Percentiles rank a stretch among this genome's conserved stretches.
Conservation (phyloP, 2,329 filamentous ascomycete species). For the Allantophomopsis lycopodina region DNA sequence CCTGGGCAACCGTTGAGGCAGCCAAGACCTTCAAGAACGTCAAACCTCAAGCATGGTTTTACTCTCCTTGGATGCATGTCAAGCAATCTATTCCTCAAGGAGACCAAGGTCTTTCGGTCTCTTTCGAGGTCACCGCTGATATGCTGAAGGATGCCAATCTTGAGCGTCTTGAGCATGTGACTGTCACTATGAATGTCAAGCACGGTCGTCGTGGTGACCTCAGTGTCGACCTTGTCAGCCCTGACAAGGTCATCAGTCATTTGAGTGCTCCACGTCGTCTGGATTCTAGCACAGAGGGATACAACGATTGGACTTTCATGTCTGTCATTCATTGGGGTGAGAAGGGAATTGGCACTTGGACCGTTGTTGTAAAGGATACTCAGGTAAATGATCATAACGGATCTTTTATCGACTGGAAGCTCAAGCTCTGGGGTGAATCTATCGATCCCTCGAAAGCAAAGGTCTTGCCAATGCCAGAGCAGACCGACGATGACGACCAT, state of each 20-base stretch:
- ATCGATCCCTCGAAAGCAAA: conserved; percentile 63
- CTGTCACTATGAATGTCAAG: conserved; percentile 90
- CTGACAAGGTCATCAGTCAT: conserved; percentile 68
- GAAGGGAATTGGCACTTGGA: conserved; percentile 78
- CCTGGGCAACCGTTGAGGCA: conserved; percentile 68
- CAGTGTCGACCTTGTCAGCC: conserved; percentile 83
- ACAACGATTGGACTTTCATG: conserved; percentile 98
- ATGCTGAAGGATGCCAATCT: conserved; percentile 76
- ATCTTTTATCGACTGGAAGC: conserved; percentile 77
- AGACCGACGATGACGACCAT: conserved; percentile 74
- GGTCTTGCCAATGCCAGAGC: conserved; percentile 68
- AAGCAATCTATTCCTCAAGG: conserved; percentile 79
- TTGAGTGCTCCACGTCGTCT: conserved; percentile 61
- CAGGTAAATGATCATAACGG: conserved; percentile 64
- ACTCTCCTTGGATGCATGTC: conserved; percentile 87
- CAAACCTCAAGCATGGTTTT: conserved; percentile 92
- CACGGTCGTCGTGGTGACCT: conserved; percentile 82
- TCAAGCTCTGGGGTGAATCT: conserved; percentile 87
- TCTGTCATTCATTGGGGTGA: conserved; percentile 96
- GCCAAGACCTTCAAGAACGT: conserved; percentile 79
- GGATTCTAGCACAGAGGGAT: conserved; percentile 57
- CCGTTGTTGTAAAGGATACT: conserved; percentile 76
- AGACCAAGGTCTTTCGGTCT: conserved; percentile 60
- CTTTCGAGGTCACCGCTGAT: conserved; percentile 69
- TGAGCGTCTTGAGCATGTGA: conserved; percentile 82